Percentiles rank a stretch among this genome's conserved stretches.
Evolutionary conservation across 176 grass and related monocot genomes (phyloP).

Genomic region (Phyllostachys edulis): DNA sequence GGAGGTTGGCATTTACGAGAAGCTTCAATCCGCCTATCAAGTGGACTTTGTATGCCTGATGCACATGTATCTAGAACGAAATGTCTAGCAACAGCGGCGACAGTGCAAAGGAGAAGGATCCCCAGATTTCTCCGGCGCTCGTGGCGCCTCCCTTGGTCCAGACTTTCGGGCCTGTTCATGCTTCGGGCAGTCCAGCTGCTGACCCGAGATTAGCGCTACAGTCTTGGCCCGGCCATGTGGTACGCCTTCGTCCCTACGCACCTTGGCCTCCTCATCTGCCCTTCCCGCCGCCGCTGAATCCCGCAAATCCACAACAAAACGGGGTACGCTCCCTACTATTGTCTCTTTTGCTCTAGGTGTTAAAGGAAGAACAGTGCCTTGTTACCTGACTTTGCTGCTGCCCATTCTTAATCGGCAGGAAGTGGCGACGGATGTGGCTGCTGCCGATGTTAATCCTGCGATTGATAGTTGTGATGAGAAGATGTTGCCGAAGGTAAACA

Average conservation of each 20-base stretch:
- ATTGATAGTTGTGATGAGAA: conserved; percentile 43
- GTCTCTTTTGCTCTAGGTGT: not conserved
- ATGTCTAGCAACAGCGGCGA: conserved; percentile 25
- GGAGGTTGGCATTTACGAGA: not conserved
- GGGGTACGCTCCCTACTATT: conserved; percentile 29
- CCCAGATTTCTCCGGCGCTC: not conserved
- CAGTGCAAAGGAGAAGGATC: conserved; percentile 18
- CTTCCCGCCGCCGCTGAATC: conserved; percentile 21
- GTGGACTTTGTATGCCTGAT: not conserved
- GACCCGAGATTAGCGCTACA: conserved; percentile 41
- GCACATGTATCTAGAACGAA: conserved; percentile 4
- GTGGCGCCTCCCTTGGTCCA: conserved; percentile 15
- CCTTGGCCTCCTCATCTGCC: conserved; percentile 40
- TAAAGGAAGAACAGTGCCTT: not conserved
- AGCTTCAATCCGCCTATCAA: conserved; percentile 4
- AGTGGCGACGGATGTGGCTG: conserved; percentile 23
- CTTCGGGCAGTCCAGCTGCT: not conserved
- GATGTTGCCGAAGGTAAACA: conserved; percentile 67
- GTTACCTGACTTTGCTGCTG: not conserved
- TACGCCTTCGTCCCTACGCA: conserved; percentile 33
- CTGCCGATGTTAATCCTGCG: conserved; percentile 33
- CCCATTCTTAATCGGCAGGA: conserved; percentile 41
- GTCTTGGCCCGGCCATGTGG: conserved; percentile 44
- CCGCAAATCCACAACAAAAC: conserved; percentile 39
- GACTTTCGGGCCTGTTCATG: conserved; percentile 4